These are phyloP conservation scores for Eremomyces bilateralis DNA, from an alignment of 495 filamentous ascomycete genomes.

Conservation along the genomic window DNA sequence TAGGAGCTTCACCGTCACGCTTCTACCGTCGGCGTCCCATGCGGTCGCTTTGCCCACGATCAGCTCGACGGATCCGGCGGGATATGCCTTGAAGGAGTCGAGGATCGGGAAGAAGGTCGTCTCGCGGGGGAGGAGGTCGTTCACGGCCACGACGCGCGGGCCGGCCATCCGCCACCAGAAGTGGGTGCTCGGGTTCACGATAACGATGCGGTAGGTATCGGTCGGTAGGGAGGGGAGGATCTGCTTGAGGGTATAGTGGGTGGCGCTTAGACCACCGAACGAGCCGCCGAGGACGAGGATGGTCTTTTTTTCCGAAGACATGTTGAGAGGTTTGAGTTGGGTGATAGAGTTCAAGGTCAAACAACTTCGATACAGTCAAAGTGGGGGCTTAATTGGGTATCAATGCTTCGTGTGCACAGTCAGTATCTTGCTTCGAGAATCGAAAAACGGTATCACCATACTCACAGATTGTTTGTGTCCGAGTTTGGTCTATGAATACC, in stretches of 20 bases:
- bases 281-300: conserved; percentile 47
- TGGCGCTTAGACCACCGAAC: conserved; percentile 32
- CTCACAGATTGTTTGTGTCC: too few relatives aligned
- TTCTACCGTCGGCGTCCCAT: conserved; percentile 17
- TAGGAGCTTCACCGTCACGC: conserved; percentile 11
- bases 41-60: conserved; percentile 19
- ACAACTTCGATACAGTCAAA: too few relatives aligned
- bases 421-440: too few relatives aligned
- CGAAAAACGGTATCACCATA: too few relatives aligned
- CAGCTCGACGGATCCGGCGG: conserved; percentile 13
- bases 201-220: conserved; percentile 14
- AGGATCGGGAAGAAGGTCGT: conserved; percentile 15
- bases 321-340: too few relatives aligned
- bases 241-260: conserved; percentile 36
- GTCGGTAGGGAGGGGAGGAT: conserved; percentile 16
- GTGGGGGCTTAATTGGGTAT: too few relatives aligned
- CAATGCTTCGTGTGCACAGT: too few relatives aligned
- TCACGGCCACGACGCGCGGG: conserved; percentile 17
- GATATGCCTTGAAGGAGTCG: conserved; percentile 18
- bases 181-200: conserved; percentile 19
- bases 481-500: too few relatives aligned
- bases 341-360: too few relatives aligned
- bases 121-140: conserved; percentile 12
- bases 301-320: conserved; percentile 7
- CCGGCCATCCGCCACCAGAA: conserved; percentile 20